phyloP scores from a whole-genome alignment of 305 asterid species.

The Solanum hybrid region DNA sequence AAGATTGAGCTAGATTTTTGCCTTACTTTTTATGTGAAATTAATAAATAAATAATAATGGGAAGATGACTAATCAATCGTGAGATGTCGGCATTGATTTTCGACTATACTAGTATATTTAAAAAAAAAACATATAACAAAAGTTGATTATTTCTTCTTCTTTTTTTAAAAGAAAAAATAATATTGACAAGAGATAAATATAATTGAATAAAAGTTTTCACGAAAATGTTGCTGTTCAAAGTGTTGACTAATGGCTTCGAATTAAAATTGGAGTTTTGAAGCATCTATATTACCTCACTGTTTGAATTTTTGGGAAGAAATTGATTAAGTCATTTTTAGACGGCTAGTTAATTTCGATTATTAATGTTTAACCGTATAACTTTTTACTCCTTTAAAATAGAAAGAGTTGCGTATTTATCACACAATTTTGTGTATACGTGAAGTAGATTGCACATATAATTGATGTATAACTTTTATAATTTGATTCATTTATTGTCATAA shows the following conservation, averaged over 20 bases:
- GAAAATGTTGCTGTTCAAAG: too few relatives aligned
- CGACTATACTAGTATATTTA: neutral
- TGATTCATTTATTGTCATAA: neutral
- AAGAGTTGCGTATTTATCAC: neutral
- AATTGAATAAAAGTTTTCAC: too few relatives aligned
- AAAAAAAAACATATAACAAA: too few relatives aligned
- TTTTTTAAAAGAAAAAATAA: too few relatives aligned
- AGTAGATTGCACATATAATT: neutral
- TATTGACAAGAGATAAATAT: too few relatives aligned
- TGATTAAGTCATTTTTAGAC: too few relatives aligned
- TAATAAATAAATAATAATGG: neutral
- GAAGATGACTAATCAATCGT: neutral
- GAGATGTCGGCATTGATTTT: neutral
- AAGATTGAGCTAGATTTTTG: neutral
- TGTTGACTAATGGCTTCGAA: too few relatives aligned
- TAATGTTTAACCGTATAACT: neutral
- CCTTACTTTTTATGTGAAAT: neutral
- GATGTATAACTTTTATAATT: too few relatives aligned
- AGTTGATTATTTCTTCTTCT: neutral
- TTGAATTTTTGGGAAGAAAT: too few relatives aligned
- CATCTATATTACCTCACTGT: too few relatives aligned
- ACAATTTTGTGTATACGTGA: neutral
- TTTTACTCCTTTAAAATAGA: neutral
- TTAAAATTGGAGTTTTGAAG: too few relatives aligned
- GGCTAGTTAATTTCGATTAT: too few relatives aligned